Conservation (phyloP, 805 yeast genomes). For the Hanseniaspora osmophila region DNA sequence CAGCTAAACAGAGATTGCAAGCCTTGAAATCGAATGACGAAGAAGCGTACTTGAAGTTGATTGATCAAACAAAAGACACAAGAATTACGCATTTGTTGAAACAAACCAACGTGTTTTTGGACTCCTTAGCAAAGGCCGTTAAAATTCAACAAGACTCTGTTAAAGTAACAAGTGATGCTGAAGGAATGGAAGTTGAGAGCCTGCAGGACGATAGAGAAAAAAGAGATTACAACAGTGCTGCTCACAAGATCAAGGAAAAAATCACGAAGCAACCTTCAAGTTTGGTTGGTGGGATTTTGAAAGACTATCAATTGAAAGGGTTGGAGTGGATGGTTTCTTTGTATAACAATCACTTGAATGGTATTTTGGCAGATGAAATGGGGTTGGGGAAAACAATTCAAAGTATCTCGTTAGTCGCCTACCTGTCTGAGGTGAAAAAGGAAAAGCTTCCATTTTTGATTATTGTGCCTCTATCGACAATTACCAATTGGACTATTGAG, state of each 20-base stretch:
- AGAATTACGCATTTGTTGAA: conserved; percentile 71
- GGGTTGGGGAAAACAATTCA: conserved; percentile 93
- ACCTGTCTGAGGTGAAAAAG: conserved; percentile 53
- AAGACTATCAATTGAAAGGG: conserved; percentile 82
- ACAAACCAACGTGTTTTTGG: conserved; percentile 69
- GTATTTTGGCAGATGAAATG: conserved; percentile 98
- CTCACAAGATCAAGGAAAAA: conserved; percentile 59
- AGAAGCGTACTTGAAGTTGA: conserved; percentile 70
- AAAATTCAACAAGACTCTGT: conserved; percentile 43
- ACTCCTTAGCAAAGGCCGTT: conserved; percentile 66
- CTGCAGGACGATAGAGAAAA: conserved; percentile 40
- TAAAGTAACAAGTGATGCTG: conserved; percentile 14
- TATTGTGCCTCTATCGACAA: conserved; percentile 71
- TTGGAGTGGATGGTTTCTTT: conserved; percentile 98
- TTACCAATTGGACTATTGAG: conserved; percentile 76
- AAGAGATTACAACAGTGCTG: conserved; percentile 70
- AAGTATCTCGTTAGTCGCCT: conserved; percentile 62
- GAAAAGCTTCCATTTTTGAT: conserved; percentile 60
- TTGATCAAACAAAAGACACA: conserved; percentile 78
- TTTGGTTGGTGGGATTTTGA: conserved; percentile 63
- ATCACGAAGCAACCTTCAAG: conserved; percentile 53
- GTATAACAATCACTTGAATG: conserved; percentile 86
- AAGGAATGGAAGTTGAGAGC: conserved; percentile 28
- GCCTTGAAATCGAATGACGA: conserved; percentile 81
- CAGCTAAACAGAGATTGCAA: conserved; percentile 78